These are phyloP conservation scores for Colletotrichum sp. DNA, from an alignment of 2,329 filamentous ascomycete genomes.

Conservation along the genomic window DNA sequence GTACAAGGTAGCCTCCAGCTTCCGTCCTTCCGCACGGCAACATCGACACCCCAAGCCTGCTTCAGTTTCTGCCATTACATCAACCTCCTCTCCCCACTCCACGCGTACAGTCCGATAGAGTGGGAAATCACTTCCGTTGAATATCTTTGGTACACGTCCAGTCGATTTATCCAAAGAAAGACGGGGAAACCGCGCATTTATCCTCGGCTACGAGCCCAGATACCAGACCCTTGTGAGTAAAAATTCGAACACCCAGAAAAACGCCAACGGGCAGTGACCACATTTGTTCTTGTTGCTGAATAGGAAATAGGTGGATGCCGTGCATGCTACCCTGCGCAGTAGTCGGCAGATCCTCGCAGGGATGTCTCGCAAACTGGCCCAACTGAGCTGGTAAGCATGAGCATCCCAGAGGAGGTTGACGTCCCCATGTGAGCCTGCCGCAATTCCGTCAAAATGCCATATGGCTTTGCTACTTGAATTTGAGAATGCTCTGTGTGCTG, in stretches of 20 bases:
- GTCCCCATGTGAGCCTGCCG: background rate
- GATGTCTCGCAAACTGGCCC: background rate
- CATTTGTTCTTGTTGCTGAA: background rate
- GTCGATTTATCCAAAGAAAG: background rate
- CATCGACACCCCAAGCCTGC: background rate
- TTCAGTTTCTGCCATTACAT: background rate
- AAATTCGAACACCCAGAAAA: background rate
- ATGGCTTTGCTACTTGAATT: background rate
- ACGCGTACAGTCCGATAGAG: background rate
- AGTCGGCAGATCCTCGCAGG: background rate
- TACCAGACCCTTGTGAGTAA: background rate
- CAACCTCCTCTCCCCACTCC: background rate
- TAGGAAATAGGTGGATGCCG: background rate
- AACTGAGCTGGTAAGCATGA: background rate
- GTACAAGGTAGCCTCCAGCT: background rate
- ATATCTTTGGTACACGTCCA: background rate
- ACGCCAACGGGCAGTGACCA: background rate
- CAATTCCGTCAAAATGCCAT: constrained; percentile 13
- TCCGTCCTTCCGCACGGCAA: background rate
- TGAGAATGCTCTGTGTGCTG: background rate
- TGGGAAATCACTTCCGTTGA: background rate
- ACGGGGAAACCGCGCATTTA: background rate
- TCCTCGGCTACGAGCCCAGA: background rate
- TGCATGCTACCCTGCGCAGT: no score
- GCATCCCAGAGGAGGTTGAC: background rate